Percentiles rank a stretch among this genome's conserved stretches.
Conservation (phyloP, 1,139 yeast species). For the Pneumocystis jirovecii region DNA sequence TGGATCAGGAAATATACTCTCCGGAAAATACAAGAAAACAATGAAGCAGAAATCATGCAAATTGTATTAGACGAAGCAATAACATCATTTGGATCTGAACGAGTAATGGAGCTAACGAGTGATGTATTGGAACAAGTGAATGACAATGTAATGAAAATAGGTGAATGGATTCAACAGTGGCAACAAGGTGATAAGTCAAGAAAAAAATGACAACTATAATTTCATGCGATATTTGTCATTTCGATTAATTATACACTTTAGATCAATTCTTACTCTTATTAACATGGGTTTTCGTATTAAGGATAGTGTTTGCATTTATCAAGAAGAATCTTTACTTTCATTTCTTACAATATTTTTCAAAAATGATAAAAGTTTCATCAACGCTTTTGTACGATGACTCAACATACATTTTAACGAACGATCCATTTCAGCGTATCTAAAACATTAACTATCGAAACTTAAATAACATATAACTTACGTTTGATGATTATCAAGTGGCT, state of each 20-base stretch:
- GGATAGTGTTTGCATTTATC: background rate
- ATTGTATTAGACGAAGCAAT: slow-evolving; percentile 75
- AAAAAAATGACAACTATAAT: background rate
- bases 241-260: too few species aligned
- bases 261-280: too few species aligned
- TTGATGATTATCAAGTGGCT: background rate
- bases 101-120: slow-evolving; percentile 66
- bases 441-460: background rate
- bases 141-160: slow-evolving; percentile 59
- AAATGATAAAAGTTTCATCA: slow-evolving; percentile 51
- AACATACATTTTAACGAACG: slow-evolving; percentile 59
- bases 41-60: slow-evolving; percentile 96
- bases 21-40: slow-evolving; percentile 70
- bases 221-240: background rate
- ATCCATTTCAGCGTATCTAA: slow-evolving; percentile 71
- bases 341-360: slow-evolving; percentile 23
- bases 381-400: slow-evolving; percentile 76
- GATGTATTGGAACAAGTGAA: slow-evolving; percentile 65
- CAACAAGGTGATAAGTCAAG: slow-evolving; percentile 15
- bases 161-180: slow-evolving; percentile 68
- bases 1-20: slow-evolving; percentile 51
- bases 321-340: background rate
- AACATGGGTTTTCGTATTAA: too few species aligned
- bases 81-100: slow-evolving; percentile 62
- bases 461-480: background rate